Evolutionary conservation across 129 eudicot species (phyloP), one percentile per base, ranked within the genome.

Genomic region (Saposhnikovia divaricata): DNA sequence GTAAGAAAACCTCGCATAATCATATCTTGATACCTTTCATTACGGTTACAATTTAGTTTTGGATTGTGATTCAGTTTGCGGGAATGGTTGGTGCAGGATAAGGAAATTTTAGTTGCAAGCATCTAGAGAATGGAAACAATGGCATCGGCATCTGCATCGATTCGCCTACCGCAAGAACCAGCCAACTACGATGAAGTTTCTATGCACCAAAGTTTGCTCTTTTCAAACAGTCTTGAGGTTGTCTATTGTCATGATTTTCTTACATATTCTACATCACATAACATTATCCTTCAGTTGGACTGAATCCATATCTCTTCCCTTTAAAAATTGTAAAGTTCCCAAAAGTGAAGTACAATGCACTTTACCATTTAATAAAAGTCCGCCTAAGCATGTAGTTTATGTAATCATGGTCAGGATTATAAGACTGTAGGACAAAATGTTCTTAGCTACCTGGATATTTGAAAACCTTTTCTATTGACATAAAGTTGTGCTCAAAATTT

Each of bases 141-240:
- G 79, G 81, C 79, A 71, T 83, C 93, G 79, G 69, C 69, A n/a
- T 77, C 93, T 78, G 78, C 85, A 78, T 76, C 95, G 23, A 81
- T 86, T 77, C 84, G 85, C 42, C 79, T 91, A 45, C 93, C 90
- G 40, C 80, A 85, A 80, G 91, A 88, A 77, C 93, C 94, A 21
- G 91, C 90, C 57, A 89, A 89, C 80, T 95, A 83, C 76, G 96
- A 95, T 40, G 98, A 95, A 76, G 89, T 80, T 44, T 84, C 97
- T 74, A 89, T 95, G 97, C 93, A 95, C 78, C 90, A 95, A 63
- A 89, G 88, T 79, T 76, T 95, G 89, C 86, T 92, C 79, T 95
- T 95, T 77, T 87, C 97, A 12, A 94, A 90, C 79, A 87, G 96
- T 82, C 93, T 95, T 28, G 86, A 92, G 97, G 98, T 87, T 87